Evolutionary conservation across 805 yeast species (phyloP).

Genomic region (Suhomyces kilbournensis): DNA sequence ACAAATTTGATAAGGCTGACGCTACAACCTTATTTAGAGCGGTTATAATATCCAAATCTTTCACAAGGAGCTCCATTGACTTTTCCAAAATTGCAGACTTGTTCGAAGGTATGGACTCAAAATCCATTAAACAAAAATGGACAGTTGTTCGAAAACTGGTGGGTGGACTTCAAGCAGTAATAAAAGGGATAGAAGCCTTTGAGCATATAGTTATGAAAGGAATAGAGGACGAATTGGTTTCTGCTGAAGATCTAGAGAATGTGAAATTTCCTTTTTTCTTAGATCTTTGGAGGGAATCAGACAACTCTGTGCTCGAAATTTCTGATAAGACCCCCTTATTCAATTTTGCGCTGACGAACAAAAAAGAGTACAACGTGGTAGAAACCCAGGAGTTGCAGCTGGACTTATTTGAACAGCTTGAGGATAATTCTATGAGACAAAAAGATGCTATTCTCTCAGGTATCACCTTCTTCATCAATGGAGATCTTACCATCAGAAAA

Average conservation of each 20-base stretch:
- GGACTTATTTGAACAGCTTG: constrained; percentile 41
- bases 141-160: constrained; percentile 53
- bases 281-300: constrained; percentile 63
- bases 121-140: constrained; percentile 64
- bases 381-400: constrained; percentile 20
- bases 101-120: constrained; percentile 43
- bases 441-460: constrained; percentile 55
- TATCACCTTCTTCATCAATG: constrained; percentile 41
- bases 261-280: constrained; percentile 53
- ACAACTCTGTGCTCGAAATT: constrained; percentile 28
- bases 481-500: constrained; percentile 7
- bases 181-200: constrained; percentile 61
- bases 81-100: constrained; percentile 59
- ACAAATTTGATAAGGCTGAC: constrained; percentile 42
- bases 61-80: constrained; percentile 53
- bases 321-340: constrained; percentile 38
- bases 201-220: constrained; percentile 60
- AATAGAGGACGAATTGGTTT: constrained; percentile 53
- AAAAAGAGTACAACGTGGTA: constrained; percentile 42
- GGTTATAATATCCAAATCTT: constrained; percentile 65
- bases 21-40: constrained; percentile 57
- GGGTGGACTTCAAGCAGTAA: constrained; percentile 51
- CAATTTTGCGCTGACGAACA: constrained; percentile 46
- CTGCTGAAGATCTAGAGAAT: constrained; percentile 47
- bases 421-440: constrained; percentile 65